These are phyloP conservation scores for Heimioporus retisporus DNA, from an alignment of 1,284 basidiomycete genomes.

Conservation along the genomic window DNA sequence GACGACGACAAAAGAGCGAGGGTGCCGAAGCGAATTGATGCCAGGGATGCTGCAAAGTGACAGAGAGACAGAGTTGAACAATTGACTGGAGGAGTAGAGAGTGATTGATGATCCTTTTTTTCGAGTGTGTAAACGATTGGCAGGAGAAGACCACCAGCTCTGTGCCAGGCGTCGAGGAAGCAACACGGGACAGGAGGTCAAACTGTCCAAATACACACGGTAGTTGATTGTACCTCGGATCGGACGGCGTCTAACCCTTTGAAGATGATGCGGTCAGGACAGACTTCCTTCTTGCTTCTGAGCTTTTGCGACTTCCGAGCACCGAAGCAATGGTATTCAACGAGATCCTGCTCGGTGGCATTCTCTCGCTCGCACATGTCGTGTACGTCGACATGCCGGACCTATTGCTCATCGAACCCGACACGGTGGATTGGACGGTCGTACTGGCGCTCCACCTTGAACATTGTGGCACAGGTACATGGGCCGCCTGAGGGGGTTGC, in stretches of 20 bases:
- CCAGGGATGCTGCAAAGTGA: conserved; percentile 16
- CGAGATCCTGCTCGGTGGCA: conserved; percentile 39
- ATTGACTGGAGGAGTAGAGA: background rate
- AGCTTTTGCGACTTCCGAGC: conserved; percentile 41
- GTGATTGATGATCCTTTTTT: background rate
- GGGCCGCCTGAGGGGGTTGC: conserved; percentile 25
- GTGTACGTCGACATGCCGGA: conserved; percentile 41
- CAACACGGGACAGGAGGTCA: too few relatives aligned
- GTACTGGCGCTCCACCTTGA: conserved; percentile 45
- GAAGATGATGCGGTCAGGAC: conserved; percentile 36
- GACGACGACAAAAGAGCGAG: conserved; percentile 2
- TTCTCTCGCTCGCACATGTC: conserved; percentile 39
- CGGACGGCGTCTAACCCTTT: conserved; percentile 27
- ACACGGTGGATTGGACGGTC: conserved; percentile 37
- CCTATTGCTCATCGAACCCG: conserved; percentile 41
- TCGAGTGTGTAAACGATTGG: conserved; percentile 10
- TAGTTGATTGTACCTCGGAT: conserved; percentile 7
- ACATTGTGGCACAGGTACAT: conserved; percentile 23
- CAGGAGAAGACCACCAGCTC: background rate
- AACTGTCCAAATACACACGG: background rate
- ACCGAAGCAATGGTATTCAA: conserved; percentile 42
- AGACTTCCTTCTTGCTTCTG: conserved; percentile 40
- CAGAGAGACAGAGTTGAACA: conserved; percentile 11
- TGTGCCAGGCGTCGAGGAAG: too few relatives aligned
- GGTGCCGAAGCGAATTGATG: conserved; percentile 12